Evolutionary conservation across 176 grass and related monocot species (phyloP), one percentile per base, ranked within the genome.

Genomic region (Carex parvula): DNA sequence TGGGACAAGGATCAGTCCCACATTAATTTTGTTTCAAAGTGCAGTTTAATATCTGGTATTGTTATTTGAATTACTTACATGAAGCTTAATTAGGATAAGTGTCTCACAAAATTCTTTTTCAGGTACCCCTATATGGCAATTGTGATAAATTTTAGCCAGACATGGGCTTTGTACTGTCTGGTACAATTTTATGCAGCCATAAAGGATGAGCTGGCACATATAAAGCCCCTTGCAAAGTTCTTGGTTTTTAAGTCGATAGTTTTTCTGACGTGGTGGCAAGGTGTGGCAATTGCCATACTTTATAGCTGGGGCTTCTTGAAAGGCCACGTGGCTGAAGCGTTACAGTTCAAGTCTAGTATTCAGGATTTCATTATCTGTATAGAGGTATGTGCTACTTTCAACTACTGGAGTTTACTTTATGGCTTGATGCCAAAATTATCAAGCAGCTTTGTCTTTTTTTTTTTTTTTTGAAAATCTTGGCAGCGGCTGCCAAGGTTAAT

Each of bases 261-360:
- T n/a, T 98, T 98, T 84, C 89, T 98, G 83, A 98, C 95, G 60
- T 98, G 95, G 95, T 98, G 95, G 95, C 95, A 94, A 90, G 95
- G 87, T 84, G 85, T 94, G 8, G 90, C 89, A 44, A 94, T 98
- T 60, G 95, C 92, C 60, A 39, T 98, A 64, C 88, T 98, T 64
- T 98, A 87, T 73, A 93, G 67, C 75, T 94, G 78, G 91, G 95
- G 95, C 20, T 89, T 93, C 68, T 50, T 98, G 42, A 91, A 86
- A 83, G 91, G 95, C 39, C 89, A 92, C 26, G 89, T 94, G 50
- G 91, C 92, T 64, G 87, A 98, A 87, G 93, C 88, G 30, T 91
- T 98, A 79, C 89, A 94, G 57, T 90, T 91, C 64, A 98, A 98
- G 80, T 98, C 95, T 56, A 98, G 92, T 87, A 94, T 98, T 78